A percentile compares a stretch with the other conserved stretches of the same genome.
phyloP scores from a whole-genome alignment of 257 asterid genomes.

The Ajuga chamaepitys region DNA sequence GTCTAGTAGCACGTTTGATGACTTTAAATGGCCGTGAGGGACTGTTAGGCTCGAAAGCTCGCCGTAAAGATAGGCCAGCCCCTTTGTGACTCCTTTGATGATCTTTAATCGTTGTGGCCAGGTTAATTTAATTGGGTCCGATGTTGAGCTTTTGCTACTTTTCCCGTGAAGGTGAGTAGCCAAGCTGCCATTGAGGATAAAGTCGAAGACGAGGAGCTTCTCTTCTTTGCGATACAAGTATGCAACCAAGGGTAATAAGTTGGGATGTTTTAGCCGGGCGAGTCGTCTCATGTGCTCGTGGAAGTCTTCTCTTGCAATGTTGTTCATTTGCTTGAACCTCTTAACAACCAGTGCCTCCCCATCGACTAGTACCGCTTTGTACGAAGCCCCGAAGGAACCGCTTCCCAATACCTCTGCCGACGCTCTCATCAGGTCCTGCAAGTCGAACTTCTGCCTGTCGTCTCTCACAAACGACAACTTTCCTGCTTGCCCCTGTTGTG shows the following conservation, averaged over 20 bases:
- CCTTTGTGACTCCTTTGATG: constrained; percentile 76
- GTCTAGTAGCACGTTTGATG: constrained; percentile 72
- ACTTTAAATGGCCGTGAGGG: constrained; percentile 80
- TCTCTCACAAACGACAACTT: constrained; percentile 63
- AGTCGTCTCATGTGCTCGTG: constrained; percentile 89
- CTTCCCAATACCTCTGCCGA: constrained; percentile 86
- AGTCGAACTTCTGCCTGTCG: constrained; percentile 57
- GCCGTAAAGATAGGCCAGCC: constrained; percentile 49
- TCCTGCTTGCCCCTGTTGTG: constrained; percentile 23
- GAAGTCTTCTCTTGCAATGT: constrained; percentile 62
- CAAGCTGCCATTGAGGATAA: constrained; percentile 55
- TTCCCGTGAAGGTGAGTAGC: constrained; percentile 64
- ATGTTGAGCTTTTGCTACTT: constrained; percentile 41
- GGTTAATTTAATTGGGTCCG: too few relatives aligned
- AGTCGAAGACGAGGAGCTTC: constrained; percentile 70
- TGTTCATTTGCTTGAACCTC: constrained; percentile 78
- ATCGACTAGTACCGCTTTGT: constrained; percentile 74
- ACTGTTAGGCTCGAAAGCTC: constrained; percentile 58
- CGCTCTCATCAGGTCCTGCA: constrained; percentile 79
- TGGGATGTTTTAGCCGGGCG: constrained; percentile 59
- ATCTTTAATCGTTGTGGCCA: constrained; percentile 68
- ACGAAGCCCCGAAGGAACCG: constrained; percentile 83
- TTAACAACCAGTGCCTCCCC: constrained; percentile 76
- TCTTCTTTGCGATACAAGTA: constrained; percentile 85
- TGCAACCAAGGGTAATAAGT: constrained; percentile 69